Conservation (phyloP, 768 basidiomycete species). For the Termitomyces sp. region DNA sequence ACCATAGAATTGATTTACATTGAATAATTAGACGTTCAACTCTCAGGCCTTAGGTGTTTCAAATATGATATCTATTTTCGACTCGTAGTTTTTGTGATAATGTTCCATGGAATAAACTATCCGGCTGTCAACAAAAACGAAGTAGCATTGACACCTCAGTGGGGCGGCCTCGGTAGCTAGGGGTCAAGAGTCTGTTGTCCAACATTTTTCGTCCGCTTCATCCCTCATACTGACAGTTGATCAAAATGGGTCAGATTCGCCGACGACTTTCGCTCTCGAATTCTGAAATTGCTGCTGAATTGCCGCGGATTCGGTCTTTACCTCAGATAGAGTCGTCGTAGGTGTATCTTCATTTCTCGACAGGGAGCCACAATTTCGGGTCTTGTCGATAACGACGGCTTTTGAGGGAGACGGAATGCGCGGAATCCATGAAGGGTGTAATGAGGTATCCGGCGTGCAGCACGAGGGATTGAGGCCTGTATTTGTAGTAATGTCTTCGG, state of each 20-base stretch:
- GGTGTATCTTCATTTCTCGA: too few species aligned
- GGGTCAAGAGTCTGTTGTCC: neutral
- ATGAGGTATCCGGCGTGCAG: neutral
- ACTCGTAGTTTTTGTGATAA: neutral
- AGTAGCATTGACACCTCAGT: neutral
- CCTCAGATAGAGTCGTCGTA: too few species aligned
- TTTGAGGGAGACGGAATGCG: neutral
- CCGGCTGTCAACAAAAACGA: neutral
- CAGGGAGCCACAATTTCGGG: neutral
- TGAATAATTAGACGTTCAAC: neutral
- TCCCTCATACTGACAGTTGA: neutral
- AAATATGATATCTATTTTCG: neutral
- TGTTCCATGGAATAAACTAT: neutral
- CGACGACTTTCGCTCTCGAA: neutral
- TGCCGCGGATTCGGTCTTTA: neutral
- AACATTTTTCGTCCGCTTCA: neutral
- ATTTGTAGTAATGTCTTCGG: neutral
- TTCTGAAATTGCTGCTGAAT: neutral
- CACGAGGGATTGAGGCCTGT: neutral
- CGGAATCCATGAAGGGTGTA: neutral
- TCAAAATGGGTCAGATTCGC: slow-evolving; percentile 3
- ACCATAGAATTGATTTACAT: too few species aligned
- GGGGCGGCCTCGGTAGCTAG: neutral
- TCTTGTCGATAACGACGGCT: neutral
- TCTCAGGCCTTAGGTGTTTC: neutral